Evolutionary conservation across 1,284 basidiomycete genomes (phyloP), one percentile per base, ranked within the genome.

Genomic region (Trichosporon sp.): DNA sequence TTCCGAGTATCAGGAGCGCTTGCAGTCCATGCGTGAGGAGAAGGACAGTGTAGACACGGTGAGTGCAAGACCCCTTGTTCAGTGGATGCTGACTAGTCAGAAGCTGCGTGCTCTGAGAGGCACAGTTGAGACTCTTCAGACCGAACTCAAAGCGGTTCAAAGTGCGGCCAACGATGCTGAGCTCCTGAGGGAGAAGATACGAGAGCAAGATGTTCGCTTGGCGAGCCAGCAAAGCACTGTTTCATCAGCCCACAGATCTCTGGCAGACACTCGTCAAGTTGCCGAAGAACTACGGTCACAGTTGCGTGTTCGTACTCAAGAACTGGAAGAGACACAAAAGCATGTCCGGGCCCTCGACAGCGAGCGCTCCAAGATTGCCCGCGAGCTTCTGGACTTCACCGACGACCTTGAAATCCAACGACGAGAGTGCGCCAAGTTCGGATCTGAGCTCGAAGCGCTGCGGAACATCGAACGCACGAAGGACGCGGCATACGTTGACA

Each of bases 371-470:
- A 42, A 65, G 18, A 38, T 65, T 9, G 21, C 64, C 6, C 15
- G 27, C 31, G 81, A 83, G 23, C 73, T 83, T 0, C 51, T 51
- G 1, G 73, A 65, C 0, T 80, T 83, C 56, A 76, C 78, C 58
- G 64, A 53, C n/a, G 80, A 81, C 70, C 72, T 83, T 3, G 65
- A 67, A 27, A 25, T 62, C 5, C 79, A 83, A 25, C 85, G 88
- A 13, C 83, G 85, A 38, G 89, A 90, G 69, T 87, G 87, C 9
- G 84, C 70, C 44, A 68, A 70, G 6, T 82, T 83, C 51, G 77
- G 77, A 1, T n/a, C 84, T n/a, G 89, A 90, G 71, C 85, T 93
- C 35, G 84, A 85, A 3, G 82, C 82, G 3, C 76, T 94, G 72
- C 89, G 87, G 74, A 72, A 44, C 13, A 74, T 75, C 18, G 75